Percentiles rank a stretch among this genome's conserved stretches.
phyloP scores from a whole-genome alignment of 163 green algal genomes.

The Scenedesmus sp. region DNA sequence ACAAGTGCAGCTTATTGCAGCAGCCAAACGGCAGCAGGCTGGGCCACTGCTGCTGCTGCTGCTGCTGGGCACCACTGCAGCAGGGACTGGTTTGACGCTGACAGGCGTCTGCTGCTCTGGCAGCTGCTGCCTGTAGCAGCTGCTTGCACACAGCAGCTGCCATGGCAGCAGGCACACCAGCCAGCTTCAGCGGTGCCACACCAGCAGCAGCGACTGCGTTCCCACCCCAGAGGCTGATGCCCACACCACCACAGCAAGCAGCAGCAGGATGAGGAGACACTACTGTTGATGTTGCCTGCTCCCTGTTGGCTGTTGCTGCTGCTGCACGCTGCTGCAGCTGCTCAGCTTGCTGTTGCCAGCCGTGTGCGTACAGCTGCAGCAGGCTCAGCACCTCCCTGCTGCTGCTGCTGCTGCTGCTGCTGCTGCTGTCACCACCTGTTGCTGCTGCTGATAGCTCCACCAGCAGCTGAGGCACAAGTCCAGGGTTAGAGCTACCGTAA shows the following conservation, averaged over 20 bases:
- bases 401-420: constrained; percentile 34
- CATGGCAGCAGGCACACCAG: background rate
- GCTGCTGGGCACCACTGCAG: background rate
- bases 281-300: background rate
- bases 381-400: background rate
- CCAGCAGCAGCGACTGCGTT: background rate
- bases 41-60: constrained; percentile 13
- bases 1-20: constrained; percentile 47
- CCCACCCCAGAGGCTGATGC: background rate
- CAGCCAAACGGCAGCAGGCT: constrained; percentile 20
- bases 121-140: constrained; percentile 4
- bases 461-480: background rate
- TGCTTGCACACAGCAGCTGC: background rate
- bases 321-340: constrained; percentile 7
- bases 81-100: background rate
- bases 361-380: constrained; percentile 20
- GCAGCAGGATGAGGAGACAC: background rate
- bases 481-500: constrained; percentile 25
- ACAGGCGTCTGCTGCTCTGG: background rate
- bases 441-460: background rate
- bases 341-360: background rate
- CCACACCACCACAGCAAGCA: background rate
- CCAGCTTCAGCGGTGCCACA: background rate
- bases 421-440: background rate
- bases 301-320: constrained; percentile 11